These are phyloP conservation scores for Aspergillus panamensis DNA, from an alignment of 495 filamentous ascomycete species.

Conservation along the genomic window DNA sequence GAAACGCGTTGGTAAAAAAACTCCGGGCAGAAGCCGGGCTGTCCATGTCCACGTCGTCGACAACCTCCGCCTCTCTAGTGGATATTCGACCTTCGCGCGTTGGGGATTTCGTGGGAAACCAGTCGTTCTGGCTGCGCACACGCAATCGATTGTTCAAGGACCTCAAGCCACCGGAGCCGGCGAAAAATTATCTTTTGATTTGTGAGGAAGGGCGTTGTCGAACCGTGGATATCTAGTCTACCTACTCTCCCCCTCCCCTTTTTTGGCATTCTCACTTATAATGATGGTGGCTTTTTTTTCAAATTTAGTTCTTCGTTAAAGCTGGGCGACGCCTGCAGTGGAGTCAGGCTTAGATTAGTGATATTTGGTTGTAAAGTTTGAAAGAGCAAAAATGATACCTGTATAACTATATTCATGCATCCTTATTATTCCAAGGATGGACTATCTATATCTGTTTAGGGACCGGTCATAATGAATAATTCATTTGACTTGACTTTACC, in stretches of 20 bases:
- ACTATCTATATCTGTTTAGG: no score
- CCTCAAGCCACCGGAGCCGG: constrained; percentile 36
- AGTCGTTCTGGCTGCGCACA: constrained; percentile 50
- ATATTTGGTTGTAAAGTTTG: no score
- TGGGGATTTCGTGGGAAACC: constrained; percentile 49
- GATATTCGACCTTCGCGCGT: constrained; percentile 42
- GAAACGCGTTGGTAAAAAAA: constrained; percentile 37
- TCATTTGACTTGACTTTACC: no score
- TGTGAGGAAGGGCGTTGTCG: constrained; percentile 51
- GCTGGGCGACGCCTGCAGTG: no score
- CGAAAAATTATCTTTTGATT: constrained; percentile 45
- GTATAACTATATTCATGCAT: no score
- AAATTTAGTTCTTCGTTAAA: no score
- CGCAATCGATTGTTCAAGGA: constrained; percentile 48
- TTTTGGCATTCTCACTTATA: neutral
- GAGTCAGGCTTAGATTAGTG: no score
- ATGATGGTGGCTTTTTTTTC: neutral
- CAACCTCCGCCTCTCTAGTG: constrained; percentile 34
- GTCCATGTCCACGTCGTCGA: constrained; percentile 38
- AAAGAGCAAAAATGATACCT: no score
- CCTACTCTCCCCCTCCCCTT: neutral
- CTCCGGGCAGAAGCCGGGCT: constrained; percentile 38
- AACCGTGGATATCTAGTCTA: constrained; percentile 37
- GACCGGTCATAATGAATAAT: no score
- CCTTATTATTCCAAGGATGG: no score